Base-by-base conservation (phyloP, 1,284 basidiomycete genomes). In the Agroathelia rolfsii region DNA sequence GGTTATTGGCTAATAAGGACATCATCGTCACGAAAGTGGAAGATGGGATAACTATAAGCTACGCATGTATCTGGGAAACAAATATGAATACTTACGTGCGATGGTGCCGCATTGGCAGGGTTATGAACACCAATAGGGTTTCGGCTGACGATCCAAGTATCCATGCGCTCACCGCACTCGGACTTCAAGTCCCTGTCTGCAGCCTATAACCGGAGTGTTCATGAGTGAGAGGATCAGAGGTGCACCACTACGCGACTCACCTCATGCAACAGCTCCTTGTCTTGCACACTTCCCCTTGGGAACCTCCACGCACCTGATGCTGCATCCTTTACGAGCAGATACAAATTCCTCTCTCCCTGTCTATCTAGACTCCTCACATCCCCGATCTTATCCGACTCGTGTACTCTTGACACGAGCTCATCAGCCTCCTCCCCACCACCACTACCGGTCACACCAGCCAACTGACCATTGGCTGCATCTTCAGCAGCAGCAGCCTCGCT, bases 261-360 rank as follows among this genome's bases (percentile, higher is more conserved):
- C 55, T 80, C 69, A 46, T 86, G 79, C 40, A 88, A 55, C 21
- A 77, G 60, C 46, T 86, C 82, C 22, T 64, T 72, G 31, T 65
- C 66, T 40, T 72, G 59, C 11, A 80, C 60, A 10, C 55, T 62
- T 27, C 79, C 81, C 48, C 83, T 66, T 7, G 88, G 90, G 55
- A 95, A 88, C 42, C 72, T 67, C 90, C 90, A 94, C 11, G 63
- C 52, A 16, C 70, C 60, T 42, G 69, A 65, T n/a, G 58, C 68
- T n/a, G 64, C 56, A 37, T 66, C 60, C 33, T 62, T 64, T 44
- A 58, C 69, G 11, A 95, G 62, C 13, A 93, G 68, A 55, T 90
- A 96, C 10, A 97, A 56, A 49, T 94, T 94, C 31, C 89, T 69
- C 44, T 87, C 80, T 3, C 84, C 80, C 38, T 67, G 69, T 38